A percentile compares a stretch with the other conserved stretches of the same genome.
Evolutionary conservation across 2,329 filamentous ascomycete genomes (phyloP).

Genomic region (Dothideomycetes sp.): DNA sequence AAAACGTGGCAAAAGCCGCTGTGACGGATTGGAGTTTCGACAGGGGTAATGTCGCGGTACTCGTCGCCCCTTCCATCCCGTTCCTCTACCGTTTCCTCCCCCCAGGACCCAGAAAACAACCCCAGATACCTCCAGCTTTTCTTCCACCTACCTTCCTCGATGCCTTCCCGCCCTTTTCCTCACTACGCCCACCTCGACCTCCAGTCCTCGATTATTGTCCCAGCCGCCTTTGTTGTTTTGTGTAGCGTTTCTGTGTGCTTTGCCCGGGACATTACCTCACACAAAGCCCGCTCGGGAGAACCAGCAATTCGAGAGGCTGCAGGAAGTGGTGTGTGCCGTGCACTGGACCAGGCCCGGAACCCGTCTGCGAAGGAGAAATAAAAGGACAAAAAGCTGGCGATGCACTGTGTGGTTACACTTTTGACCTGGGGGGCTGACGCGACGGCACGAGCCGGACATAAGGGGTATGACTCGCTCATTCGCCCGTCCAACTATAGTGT

Average conservation of each 20-base stretch:
- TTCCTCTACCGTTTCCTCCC: conserved; percentile 27
- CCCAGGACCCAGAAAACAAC: conserved; percentile 24
- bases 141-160: conserved; percentile 18
- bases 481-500: conserved; percentile 20
- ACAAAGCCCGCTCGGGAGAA: no score
- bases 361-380: no score
- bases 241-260: conserved; percentile 20
- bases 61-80: conserved; percentile 30
- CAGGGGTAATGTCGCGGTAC: conserved; percentile 16
- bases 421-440: conserved; percentile 13
- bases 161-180: conserved; percentile 24
- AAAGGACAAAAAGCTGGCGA: no score
- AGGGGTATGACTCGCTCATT: conserved; percentile 32
- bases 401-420: no score
- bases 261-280: conserved; percentile 17
- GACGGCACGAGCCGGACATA: conserved; percentile 26
- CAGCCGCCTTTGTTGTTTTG: conserved; percentile 14
- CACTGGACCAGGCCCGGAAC: no score
- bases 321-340: no score
- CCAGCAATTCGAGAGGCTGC: no score
- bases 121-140: conserved; percentile 20
- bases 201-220: conserved; percentile 8
- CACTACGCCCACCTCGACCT: conserved; percentile 6
- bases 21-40: conserved; percentile 9
- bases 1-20: neutral